phyloP scores from a whole-genome alignment of 2,329 filamentous ascomycete genomes.

The Xylaria sp. region DNA sequence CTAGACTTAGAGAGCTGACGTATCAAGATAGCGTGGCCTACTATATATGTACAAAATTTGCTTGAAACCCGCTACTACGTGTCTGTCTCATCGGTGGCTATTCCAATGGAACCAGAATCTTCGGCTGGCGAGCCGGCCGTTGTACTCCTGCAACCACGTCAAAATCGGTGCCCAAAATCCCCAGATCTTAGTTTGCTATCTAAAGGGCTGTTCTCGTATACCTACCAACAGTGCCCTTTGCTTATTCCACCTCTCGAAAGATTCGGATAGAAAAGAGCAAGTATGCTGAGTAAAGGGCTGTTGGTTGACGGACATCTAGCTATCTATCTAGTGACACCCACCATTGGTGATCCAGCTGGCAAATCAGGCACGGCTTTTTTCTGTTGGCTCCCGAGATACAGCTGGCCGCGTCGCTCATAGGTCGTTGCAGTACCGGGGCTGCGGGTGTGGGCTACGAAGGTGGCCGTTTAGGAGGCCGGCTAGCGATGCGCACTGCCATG shows the following conservation, averaged over 20 bases:
- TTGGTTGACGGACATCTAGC: constrained; percentile 16
- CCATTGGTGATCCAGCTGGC: constrained; percentile 22
- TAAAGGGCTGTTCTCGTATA: not conserved
- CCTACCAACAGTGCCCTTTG: not conserved
- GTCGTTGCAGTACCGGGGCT: constrained; percentile 16
- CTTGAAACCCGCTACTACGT: not conserved
- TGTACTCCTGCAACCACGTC: not conserved
- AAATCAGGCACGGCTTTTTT: constrained; percentile 25
- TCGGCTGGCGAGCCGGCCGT: not conserved
- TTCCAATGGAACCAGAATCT: not conserved
- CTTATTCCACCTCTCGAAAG: not conserved
- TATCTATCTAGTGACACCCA: constrained; percentile 25
- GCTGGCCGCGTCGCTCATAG: constrained; percentile 10
- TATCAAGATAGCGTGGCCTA: not conserved
- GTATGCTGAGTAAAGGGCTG: constrained; percentile 11
- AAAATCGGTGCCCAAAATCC: not conserved
- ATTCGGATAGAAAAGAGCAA: not conserved
- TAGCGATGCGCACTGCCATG: not conserved
- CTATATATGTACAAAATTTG: too few relatives aligned
- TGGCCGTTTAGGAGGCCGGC: constrained; percentile 11
- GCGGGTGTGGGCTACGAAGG: constrained; percentile 2
- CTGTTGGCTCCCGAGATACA: constrained; percentile 32
- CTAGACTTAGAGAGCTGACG: not conserved
- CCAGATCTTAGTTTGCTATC: not conserved
- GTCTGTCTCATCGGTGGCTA: not conserved